Evolutionary conservation across 306 rosid genomes (phyloP), one percentile per base, ranked within the genome.

Genomic region (Rubus idaeus): DNA sequence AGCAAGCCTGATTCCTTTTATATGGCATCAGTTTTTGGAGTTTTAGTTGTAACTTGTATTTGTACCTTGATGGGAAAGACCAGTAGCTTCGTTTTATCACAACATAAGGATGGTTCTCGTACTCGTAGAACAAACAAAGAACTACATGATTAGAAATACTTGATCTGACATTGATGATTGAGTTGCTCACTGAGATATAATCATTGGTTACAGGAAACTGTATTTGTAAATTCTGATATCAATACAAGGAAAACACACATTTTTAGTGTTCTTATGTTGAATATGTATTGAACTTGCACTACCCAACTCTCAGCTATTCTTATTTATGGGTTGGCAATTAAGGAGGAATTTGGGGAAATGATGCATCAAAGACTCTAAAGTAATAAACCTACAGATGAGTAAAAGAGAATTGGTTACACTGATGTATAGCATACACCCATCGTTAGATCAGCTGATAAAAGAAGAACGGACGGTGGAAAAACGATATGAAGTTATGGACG

Each of bases 31-130:
- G 23, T 83, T 52, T 75, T 76, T 50, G 79, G 79, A 72, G 80
- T 74, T 66, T 61, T 87, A 50, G 45, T 86, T 69, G 9, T 89
- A 83, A 84, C 84, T 60, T 89, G 75, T 78, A 70, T 83, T 71
- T 81, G 85, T 62, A 75, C 78, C 46, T 70, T 79, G 79, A 50
- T 86, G 49, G 82, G 85, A 68, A 88, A 84, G 79, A 84, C 84
- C 58, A 47, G 16, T 68, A 10, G 64, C 69, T 55, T 68, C 76
- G 71, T 42, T 3, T 57, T 75, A 60, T 70, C 82, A 73, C 80
- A 70, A 37, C 75, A 83, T 69, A 80, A 76, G 52, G 73, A 70
- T 52, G 56, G 56, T 51, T 52, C 83, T 18, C 72, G 37, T 30
- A 40, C 77, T 70, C 76, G 42, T 72, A 74, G 76, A 69, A 84